Percentiles rank a stretch among this genome's conserved stretches.
phyloP scores from a whole-genome alignment of 1,284 basidiomycete genomes.

The Apiotrichum domesticum region DNA sequence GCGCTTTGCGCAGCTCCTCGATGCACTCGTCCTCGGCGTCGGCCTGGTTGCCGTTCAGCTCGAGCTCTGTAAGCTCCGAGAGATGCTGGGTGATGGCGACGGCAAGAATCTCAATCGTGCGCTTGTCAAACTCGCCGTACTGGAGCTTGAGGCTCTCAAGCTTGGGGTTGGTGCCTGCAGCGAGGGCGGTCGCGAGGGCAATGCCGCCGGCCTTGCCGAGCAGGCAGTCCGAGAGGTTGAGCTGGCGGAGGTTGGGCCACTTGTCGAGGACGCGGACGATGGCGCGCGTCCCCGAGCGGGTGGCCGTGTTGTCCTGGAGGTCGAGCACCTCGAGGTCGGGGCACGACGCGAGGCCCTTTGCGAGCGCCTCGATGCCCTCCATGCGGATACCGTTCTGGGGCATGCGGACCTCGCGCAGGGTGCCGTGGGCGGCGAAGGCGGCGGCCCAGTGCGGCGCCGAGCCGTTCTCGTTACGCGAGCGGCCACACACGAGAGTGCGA shows the following conservation, averaged over 20 bases:
- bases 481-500: conserved; percentile 79
- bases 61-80: conserved; percentile 58
- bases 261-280: conserved; percentile 65
- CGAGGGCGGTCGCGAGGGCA: conserved; percentile 57
- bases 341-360: conserved; percentile 67
- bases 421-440: conserved; percentile 76
- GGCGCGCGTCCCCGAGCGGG: conserved; percentile 62
- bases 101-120: conserved; percentile 63
- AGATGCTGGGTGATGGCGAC: conserved; percentile 60
- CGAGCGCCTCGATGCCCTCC: conserved; percentile 81
- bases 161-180: conserved; percentile 61
- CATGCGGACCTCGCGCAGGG: conserved; percentile 77
- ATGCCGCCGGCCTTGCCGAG: conserved; percentile 61
- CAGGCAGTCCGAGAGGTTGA: conserved; percentile 91
- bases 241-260: conserved; percentile 66
- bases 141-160: conserved; percentile 73
- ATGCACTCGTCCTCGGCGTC: conserved; percentile 74
- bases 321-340: conserved; percentile 70
- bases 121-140: conserved; percentile 78
- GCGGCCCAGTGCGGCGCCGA: conserved; percentile 76
- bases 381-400: conserved; percentile 96
- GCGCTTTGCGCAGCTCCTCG: conserved; percentile 57
- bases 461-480: conserved; percentile 90
- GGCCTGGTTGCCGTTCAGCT: conserved; percentile 81
- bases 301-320: conserved; percentile 94